phyloP scores from a whole-genome alignment of 2,329 filamentous ascomycete species.

The Didymella exigua region DNA sequence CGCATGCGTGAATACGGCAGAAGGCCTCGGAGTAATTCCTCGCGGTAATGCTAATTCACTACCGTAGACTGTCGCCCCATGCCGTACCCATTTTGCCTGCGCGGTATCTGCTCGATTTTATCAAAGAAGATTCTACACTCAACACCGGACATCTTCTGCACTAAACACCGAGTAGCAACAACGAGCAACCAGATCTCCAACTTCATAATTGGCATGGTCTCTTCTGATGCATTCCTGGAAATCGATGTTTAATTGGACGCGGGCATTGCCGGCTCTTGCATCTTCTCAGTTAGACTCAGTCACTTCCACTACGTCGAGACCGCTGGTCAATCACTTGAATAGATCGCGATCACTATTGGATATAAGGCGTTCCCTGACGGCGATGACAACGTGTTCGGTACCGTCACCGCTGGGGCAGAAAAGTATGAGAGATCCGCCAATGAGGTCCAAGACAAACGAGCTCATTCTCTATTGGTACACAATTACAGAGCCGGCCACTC shows the following conservation, averaged over 20 bases:
- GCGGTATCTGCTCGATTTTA: too few species aligned
- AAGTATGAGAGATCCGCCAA: conserved; percentile 9
- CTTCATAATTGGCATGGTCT: conserved; percentile 51
- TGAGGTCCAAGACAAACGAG: neutral
- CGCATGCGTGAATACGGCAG: too few species aligned
- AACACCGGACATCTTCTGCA: too few species aligned
- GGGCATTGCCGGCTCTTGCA: conserved; percentile 51
- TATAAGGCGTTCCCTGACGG: conserved; percentile 48
- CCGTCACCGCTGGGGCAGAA: conserved; percentile 14
- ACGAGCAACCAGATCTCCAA: conserved; percentile 49
- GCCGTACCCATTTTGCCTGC: too few species aligned
- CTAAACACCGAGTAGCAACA: conserved; percentile 28
- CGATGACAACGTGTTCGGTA: conserved; percentile 26
- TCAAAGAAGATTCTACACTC: too few species aligned
- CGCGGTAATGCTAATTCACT: too few species aligned
- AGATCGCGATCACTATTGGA: conserved; percentile 52
- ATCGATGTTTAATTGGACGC: conserved; percentile 54
- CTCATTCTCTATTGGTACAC: too few species aligned
- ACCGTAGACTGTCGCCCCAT: too few species aligned
- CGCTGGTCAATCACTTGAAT: conserved; percentile 45
- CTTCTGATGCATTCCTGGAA: conserved; percentile 50
- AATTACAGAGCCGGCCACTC: too few species aligned
- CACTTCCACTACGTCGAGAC: conserved; percentile 54
- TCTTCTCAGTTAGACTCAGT: conserved; percentile 44
- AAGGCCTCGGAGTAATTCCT: too few species aligned